These are phyloP conservation scores for Cornus suecica DNA, from an alignment of 148 eudicot species.

Conservation along the genomic window DNA sequence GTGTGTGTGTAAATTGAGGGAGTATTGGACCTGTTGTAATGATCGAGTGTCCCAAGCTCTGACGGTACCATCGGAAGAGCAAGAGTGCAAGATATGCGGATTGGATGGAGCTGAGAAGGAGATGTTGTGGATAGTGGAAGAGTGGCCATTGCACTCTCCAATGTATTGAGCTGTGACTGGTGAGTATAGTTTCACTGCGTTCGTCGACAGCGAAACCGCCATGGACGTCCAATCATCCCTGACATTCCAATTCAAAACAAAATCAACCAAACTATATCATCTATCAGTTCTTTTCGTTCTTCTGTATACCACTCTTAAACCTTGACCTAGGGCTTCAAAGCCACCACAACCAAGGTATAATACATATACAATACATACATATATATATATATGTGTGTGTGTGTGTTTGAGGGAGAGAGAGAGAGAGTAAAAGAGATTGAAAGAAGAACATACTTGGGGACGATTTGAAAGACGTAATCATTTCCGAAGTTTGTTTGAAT, in stretches of 20 bases:
- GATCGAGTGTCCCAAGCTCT: slow-evolving; percentile 89
- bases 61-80: slow-evolving; percentile 76
- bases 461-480: slow-evolving; percentile 87
- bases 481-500: slow-evolving; percentile 90
- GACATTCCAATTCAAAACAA: slow-evolving; percentile 8
- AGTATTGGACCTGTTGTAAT: slow-evolving; percentile 52
- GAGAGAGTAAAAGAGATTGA: background rate
- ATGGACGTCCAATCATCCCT: slow-evolving; percentile 89
- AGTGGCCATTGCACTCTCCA: slow-evolving; percentile 75
- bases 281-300: no score
- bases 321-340: no score
- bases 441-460: slow-evolving; percentile 44
- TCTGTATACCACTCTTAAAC: no score
- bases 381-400: slow-evolving; percentile 3
- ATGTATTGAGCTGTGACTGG: slow-evolving; percentile 71
- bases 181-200: slow-evolving; percentile 73
- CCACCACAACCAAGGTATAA: no score
- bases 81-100: slow-evolving; percentile 57
- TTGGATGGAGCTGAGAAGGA: slow-evolving; percentile 44
- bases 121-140: slow-evolving; percentile 60
- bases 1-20: background rate
- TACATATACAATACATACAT: background rate
- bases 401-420: background rate
- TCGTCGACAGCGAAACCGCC: slow-evolving; percentile 88
- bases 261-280: background rate